These are phyloP conservation scores for Baudoinia panamericana DNA, from an alignment of 495 filamentous ascomycete species.

Conservation along the genomic window DNA sequence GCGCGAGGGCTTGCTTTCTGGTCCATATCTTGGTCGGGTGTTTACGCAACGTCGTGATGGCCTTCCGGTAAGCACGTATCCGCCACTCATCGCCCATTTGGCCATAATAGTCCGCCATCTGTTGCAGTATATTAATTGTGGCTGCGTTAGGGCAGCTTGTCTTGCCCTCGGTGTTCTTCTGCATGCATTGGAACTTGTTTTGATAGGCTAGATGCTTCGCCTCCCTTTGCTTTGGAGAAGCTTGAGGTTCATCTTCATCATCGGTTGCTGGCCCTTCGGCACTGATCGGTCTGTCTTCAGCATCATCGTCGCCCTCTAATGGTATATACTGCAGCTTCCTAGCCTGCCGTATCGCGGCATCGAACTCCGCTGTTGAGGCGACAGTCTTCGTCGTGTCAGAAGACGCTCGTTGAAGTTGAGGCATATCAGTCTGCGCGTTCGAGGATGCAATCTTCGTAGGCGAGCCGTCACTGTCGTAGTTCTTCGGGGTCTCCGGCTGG, in stretches of 20 bases:
- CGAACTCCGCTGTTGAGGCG: conserved; percentile 36
- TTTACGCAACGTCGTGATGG: conserved; percentile 55
- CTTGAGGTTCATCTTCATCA: conserved; percentile 5
- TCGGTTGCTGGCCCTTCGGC: conserved; percentile 19
- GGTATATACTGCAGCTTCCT: conserved; percentile 39
- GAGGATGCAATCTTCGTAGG: conserved; percentile 5
- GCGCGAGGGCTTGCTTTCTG: conserved; percentile 49
- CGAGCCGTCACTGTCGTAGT: no score
- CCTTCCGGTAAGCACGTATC: conserved; percentile 63
- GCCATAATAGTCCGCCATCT: conserved; percentile 74
- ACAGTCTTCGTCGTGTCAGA: not conserved
- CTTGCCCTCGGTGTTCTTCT: conserved; percentile 36
- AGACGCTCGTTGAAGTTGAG: no score
- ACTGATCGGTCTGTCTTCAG: conserved; percentile 11
- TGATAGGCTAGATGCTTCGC: conserved; percentile 23
- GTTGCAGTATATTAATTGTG: conserved; percentile 66
- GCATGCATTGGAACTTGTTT: conserved; percentile 56
- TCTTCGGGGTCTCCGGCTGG: conserved; percentile 18
- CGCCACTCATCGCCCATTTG: conserved; percentile 71
- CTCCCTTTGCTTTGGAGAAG: conserved; percentile 1
- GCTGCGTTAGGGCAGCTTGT: conserved; percentile 50
- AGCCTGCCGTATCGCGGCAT: conserved; percentile 46
- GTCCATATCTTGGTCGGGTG: conserved; percentile 55
- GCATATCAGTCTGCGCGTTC: not conserved
- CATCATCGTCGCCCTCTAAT: conserved; percentile 25